phyloP scores from a whole-genome alignment of 2,329 filamentous ascomycete species.

The Cyclaneusma minus region DNA sequence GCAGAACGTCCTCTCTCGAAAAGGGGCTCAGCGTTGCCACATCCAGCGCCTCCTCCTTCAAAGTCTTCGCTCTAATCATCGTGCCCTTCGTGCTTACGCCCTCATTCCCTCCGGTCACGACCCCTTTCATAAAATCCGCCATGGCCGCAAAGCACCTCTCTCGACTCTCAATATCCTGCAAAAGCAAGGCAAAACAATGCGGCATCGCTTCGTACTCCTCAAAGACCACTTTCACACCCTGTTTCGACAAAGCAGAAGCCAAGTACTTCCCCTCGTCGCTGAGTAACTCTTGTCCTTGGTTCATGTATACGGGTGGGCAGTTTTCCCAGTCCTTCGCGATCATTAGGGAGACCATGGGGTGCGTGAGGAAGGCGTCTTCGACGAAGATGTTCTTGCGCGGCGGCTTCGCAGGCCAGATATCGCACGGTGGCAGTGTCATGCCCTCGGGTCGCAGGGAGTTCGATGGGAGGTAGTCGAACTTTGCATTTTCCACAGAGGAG shows the following conservation, averaged over 20 bases:
- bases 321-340: conserved; percentile 42
- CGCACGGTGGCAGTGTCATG: conserved; percentile 28
- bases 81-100: conserved; percentile 24
- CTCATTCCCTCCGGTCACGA: conserved; percentile 13
- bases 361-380: conserved; percentile 35
- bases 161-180: conserved; percentile 29
- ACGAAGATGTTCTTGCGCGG: conserved; percentile 38
- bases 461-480: conserved; percentile 49
- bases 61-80: conserved; percentile 31
- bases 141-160: conserved; percentile 37
- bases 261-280: conserved; percentile 50
- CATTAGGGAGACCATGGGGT: conserved; percentile 55
- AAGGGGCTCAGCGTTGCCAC: conserved; percentile 27
- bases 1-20: conserved; percentile 26
- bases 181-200: conserved; percentile 51
- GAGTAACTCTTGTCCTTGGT: conserved; percentile 56
- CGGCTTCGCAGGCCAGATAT: conserved; percentile 39
- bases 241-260: conserved; percentile 35
- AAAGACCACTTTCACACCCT: conserved; percentile 46
- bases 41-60: conserved; percentile 30
- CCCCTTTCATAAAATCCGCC: conserved; percentile 36
- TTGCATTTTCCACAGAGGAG: conserved; percentile 32
- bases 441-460: conserved; percentile 17
- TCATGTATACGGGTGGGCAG: conserved; percentile 51
- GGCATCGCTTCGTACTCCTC: conserved; percentile 72